A percentile compares a stretch with the other conserved stretches of the same genome.
Conservation (phyloP, 1,284 basidiomycete genomes). For the Heterobasidion irregulare region DNA sequence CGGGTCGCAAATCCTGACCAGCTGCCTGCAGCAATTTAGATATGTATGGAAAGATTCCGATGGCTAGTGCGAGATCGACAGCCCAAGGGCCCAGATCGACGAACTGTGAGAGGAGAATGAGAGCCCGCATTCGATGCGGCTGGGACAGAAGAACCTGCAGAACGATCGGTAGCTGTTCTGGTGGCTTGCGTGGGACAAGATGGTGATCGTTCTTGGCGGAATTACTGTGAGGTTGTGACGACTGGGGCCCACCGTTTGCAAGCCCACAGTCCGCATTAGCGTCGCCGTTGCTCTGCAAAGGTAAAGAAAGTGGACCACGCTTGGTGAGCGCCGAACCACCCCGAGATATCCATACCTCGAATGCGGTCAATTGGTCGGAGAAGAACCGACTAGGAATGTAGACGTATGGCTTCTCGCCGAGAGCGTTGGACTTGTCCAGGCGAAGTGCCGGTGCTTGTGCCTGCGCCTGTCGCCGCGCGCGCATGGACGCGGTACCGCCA, state of each 20-base stretch:
- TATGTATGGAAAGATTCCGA: conserved; percentile 99
- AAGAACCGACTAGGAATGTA: conserved; percentile 95
- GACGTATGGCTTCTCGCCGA: conserved; percentile 41
- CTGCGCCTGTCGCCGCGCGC: conserved; percentile 20
- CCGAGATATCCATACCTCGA: conserved; percentile 96
- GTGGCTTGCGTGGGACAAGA: conserved; percentile 80
- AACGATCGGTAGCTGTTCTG: conserved; percentile 95
- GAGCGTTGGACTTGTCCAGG: conserved; percentile 23
- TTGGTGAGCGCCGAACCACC: conserved; percentile 78
- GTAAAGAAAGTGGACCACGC: conserved; percentile 66
- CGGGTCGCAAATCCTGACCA: conserved; percentile 89
- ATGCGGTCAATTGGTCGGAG: conserved; percentile 93
- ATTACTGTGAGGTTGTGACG: conserved; percentile 2
- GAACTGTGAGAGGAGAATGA: conserved; percentile 96
- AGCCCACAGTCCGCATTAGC: conserved; percentile 8
- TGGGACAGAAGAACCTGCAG: conserved; percentile 96
- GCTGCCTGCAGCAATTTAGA: conserved; percentile 94
- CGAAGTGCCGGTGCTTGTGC: conserved; percentile 17
- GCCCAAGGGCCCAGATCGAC: conserved; percentile 99
- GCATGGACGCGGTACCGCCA: conserved; percentile 20
- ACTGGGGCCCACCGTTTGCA: conserved; percentile 7
- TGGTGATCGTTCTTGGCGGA: conserved; percentile 32
- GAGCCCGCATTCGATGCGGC: conserved; percentile 89
- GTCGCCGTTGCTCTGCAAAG: conserved; percentile 27
- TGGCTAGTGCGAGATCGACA: conserved; percentile 93